Conservation (phyloP, 1,139 yeast genomes). For the Scheffersomyces insectosa region DNA sequence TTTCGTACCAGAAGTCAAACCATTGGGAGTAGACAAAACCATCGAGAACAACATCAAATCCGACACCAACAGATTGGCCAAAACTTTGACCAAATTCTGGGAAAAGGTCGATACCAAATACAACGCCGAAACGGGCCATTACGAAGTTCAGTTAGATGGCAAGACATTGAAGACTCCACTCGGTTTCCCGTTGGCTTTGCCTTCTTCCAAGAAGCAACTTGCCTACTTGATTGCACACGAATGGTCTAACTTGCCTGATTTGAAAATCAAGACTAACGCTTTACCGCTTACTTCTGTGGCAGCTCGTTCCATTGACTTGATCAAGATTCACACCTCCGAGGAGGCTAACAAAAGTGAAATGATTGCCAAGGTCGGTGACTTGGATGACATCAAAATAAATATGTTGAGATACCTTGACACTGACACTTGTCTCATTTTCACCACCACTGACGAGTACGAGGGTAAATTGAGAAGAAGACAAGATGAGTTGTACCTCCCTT, state of each 20-base stretch:
- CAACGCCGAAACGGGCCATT: conserved; percentile 27
- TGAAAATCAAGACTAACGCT: conserved; percentile 74
- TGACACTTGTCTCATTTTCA: conserved; percentile 84
- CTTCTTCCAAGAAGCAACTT: conserved; percentile 56
- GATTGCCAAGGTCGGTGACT: conserved; percentile 59
- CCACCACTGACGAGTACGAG: conserved; percentile 80
- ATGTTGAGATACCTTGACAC: conserved; percentile 86
- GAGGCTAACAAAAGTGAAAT: conserved; percentile 43
- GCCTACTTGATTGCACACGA: conserved; percentile 83
- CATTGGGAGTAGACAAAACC: conserved; percentile 42
- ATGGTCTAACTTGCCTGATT: conserved; percentile 76
- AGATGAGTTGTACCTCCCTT: conserved; percentile 71
- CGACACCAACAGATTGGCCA: conserved; percentile 71
- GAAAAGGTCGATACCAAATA: conserved; percentile 60
- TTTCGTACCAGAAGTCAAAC: conserved; percentile 12
- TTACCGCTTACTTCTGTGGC: conserved; percentile 86
- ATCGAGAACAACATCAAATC: conserved; percentile 54
- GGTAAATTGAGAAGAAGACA: conserved; percentile 79
- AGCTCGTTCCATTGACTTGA: conserved; percentile 80
- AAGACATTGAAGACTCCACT: conserved; percentile 83
- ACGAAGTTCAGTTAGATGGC: conserved; percentile 65
- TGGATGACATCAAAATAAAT: conserved; percentile 53
- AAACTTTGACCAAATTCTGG: conserved; percentile 82
- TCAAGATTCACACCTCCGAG: conserved; percentile 25
- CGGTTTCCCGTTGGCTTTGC: conserved; percentile 70